Percentiles rank a stretch among this genome's conserved stretches.
phyloP scores from a whole-genome alignment of 306 rosid species.

The Pyrus pyrifolia region DNA sequence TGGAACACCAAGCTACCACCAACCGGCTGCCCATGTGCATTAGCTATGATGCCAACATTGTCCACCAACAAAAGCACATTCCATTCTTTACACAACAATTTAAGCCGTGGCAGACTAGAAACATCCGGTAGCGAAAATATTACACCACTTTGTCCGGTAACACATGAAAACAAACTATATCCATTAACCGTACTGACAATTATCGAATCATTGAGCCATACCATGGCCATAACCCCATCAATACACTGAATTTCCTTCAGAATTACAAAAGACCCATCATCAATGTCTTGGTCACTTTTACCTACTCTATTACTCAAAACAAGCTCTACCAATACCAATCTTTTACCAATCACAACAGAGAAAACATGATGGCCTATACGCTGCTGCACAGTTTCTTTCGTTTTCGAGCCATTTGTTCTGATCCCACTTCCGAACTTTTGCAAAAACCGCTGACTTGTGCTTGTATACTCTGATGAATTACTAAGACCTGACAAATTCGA shows the following conservation, averaged over 20 bases:
- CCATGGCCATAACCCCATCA: conserved; percentile 72
- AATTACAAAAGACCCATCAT: conserved; percentile 48
- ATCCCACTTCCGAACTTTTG: conserved; percentile 66
- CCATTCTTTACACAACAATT: conserved; percentile 69
- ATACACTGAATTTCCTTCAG: conserved; percentile 74
- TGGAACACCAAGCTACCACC: conserved; percentile 85
- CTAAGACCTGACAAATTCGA: conserved; percentile 19
- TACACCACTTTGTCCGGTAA: conserved; percentile 67
- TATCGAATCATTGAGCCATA: conserved; percentile 88
- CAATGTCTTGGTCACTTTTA: conserved; percentile 40
- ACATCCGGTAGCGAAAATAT: conserved; percentile 78
- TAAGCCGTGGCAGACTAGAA: conserved; percentile 61
- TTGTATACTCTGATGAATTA: conserved; percentile 25
- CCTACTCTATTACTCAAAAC: conserved; percentile 42
- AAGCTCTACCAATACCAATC: conserved; percentile 62
- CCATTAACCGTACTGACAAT: conserved; percentile 66
- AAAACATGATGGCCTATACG: conserved; percentile 47
- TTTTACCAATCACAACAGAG: conserved; percentile 54
- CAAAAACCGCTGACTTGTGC: conserved; percentile 52
- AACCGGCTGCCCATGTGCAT: conserved; percentile 73
- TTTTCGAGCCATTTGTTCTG: conserved; percentile 58
- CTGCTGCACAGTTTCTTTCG: conserved; percentile 44
- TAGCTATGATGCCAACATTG: conserved; percentile 79
- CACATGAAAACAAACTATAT: conserved; percentile 69
- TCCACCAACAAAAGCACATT: conserved; percentile 88